These are phyloP conservation scores for Epichloe baconii DNA, from an alignment of 2,329 filamentous ascomycete species.

Conservation along the genomic window DNA sequence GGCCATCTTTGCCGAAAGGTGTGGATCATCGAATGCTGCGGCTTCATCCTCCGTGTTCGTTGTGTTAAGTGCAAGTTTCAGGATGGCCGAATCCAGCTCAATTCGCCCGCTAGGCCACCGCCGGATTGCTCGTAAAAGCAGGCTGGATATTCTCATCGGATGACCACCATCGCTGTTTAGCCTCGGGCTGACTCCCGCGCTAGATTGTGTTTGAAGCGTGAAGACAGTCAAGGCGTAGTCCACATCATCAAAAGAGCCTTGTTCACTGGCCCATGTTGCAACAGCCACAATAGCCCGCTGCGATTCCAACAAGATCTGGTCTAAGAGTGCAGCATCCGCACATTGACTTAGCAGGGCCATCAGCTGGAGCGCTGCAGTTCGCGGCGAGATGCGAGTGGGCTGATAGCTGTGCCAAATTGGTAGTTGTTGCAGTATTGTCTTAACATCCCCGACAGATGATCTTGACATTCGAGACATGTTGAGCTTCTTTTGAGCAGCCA, in stretches of 20 bases:
- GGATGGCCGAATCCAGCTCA: constrained; percentile 15
- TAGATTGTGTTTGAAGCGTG: constrained; percentile 23
- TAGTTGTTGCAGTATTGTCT: constrained; percentile 36
- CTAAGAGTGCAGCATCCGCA: constrained; percentile 16
- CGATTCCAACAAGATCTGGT: constrained; percentile 17
- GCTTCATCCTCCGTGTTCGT: constrained; percentile 74
- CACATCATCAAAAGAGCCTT: constrained; percentile 13
- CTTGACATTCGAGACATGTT: constrained; percentile 58
- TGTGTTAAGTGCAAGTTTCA: constrained; percentile 64
- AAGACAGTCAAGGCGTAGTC: constrained; percentile 32
- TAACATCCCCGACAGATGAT: constrained; percentile 40
- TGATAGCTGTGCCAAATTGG: constrained; percentile 46
- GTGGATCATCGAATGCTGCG: constrained; percentile 50
- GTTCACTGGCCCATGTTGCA: constrained; percentile 10
- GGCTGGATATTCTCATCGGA: constrained; percentile 15
- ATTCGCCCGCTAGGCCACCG: constrained; percentile 18
- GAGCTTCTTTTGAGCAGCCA: constrained; percentile 51
- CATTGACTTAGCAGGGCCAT: constrained; percentile 32
- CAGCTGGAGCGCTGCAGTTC: constrained; percentile 49
- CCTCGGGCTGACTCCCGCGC: constrained; percentile 11
- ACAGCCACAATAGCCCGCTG: constrained; percentile 15
- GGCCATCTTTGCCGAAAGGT: constrained; percentile 36
- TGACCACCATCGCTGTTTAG: constrained; percentile 13
- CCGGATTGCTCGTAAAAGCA: constrained; percentile 17
- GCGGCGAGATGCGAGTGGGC: constrained; percentile 43